These are phyloP conservation scores for Gastrolobium bilobum DNA, from an alignment of 306 rosid genomes.

Conservation along the genomic window DNA sequence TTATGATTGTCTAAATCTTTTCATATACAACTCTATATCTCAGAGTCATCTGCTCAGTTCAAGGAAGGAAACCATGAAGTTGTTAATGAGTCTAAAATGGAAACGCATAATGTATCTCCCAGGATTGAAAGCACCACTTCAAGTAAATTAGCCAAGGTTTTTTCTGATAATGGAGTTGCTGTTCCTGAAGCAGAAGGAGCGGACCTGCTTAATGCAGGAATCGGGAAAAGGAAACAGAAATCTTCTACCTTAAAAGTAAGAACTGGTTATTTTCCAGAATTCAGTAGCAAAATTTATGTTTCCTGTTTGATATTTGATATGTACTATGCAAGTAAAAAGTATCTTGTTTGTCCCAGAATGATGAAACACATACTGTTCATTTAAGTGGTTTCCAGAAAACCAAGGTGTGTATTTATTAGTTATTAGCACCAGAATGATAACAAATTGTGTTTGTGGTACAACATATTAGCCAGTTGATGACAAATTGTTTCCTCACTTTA, in stretches of 20 bases:
- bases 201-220: slow-evolving; percentile 56
- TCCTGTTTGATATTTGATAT: slow-evolving; percentile 48
- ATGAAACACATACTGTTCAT: slow-evolving; percentile 61
- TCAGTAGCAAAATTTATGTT: slow-evolving; percentile 30
- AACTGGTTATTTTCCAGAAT: slow-evolving; percentile 38
- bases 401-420: slow-evolving; percentile 59
- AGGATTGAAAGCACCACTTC: slow-evolving; percentile 57
- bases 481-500: slow-evolving; percentile 14
- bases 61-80: slow-evolving; percentile 60
- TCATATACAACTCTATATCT: slow-evolving; percentile 41
- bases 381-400: slow-evolving; percentile 59
- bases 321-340: slow-evolving; percentile 47
- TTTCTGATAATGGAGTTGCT: slow-evolving; percentile 51
- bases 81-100: slow-evolving; percentile 62
- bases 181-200: slow-evolving; percentile 59
- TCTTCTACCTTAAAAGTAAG: slow-evolving; percentile 63
- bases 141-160: slow-evolving; percentile 56
- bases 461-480: slow-evolving; percentile 24
- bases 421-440: slow-evolving; percentile 24
- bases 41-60: slow-evolving; percentile 71
- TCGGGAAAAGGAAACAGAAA: slow-evolving; percentile 72
- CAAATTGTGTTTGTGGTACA: not conserved
- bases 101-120: slow-evolving; percentile 55
- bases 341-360: slow-evolving; percentile 62
- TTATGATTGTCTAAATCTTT: slow-evolving; percentile 38